phyloP scores from a whole-genome alignment of 2,329 filamentous ascomycete species.

The Monilinia fructigena region DNA sequence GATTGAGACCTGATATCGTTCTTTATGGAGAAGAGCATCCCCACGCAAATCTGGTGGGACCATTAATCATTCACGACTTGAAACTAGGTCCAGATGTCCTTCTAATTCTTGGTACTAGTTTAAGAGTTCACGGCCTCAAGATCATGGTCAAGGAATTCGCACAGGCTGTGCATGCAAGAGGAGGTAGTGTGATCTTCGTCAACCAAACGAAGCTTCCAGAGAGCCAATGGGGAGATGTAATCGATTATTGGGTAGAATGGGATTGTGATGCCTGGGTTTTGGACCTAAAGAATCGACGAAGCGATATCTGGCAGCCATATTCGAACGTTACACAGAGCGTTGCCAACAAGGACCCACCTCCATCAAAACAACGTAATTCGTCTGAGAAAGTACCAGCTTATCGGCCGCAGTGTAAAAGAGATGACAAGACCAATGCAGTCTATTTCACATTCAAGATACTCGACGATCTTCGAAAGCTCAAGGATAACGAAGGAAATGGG shows the following conservation, averaged over 20 bases:
- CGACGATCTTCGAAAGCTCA: conserved; percentile 31
- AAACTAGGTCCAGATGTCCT: conserved; percentile 63
- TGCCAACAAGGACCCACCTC: conserved; percentile 24
- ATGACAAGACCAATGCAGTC: conserved; percentile 38
- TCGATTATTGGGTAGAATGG: conserved; percentile 74
- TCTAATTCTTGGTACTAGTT: conserved; percentile 68
- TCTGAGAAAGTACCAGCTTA: conserved; percentile 15
- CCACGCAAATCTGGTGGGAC: conserved; percentile 64
- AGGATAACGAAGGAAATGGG: conserved; percentile 28
- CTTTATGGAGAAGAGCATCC: conserved; percentile 74
- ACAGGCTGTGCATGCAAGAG: conserved; percentile 63
- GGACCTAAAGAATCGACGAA: conserved; percentile 48
- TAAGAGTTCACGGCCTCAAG: conserved; percentile 70
- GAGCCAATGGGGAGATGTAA: conserved; percentile 69
- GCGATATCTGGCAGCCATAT: conserved; percentile 39
- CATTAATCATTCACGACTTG: conserved; percentile 67
- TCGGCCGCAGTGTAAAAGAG: conserved; percentile 33
- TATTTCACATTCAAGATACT: conserved; percentile 38
- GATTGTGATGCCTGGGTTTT: conserved; percentile 72
- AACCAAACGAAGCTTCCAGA: conserved; percentile 71
- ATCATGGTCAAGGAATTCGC: conserved; percentile 70
- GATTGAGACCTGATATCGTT: conserved; percentile 69
- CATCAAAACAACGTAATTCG: conserved; percentile 2
- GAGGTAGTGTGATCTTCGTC: conserved; percentile 69
- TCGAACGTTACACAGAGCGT: conserved; percentile 28